These are phyloP conservation scores for Aspergillus fumigatus DNA, from an alignment of 2,329 filamentous ascomycete genomes.

Conservation along the genomic window DNA sequence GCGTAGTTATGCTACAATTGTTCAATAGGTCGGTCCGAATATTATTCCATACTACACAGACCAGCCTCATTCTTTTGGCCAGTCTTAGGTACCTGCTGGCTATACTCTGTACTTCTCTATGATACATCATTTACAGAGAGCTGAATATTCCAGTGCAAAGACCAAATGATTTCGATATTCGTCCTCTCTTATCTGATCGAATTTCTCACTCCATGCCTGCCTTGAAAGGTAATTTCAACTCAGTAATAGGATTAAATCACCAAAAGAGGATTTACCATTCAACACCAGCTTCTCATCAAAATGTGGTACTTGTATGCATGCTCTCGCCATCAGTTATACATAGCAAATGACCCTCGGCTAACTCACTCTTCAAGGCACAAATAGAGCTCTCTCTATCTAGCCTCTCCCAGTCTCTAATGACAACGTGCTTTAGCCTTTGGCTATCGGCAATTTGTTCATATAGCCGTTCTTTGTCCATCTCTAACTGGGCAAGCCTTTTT, in stretches of 20 bases:
- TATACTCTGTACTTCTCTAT: no score
- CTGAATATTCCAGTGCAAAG: neutral
- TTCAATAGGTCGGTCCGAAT: neutral
- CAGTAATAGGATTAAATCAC: neutral
- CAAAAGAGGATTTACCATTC: neutral
- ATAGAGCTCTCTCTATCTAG: constrained; percentile 45
- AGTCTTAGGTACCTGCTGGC: neutral
- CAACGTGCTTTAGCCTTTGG: constrained; percentile 39
- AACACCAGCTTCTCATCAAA: constrained; percentile 20
- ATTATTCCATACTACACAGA: neutral
- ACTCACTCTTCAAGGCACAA: constrained; percentile 43
- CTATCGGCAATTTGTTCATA: constrained; percentile 42
- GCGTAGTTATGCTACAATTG: neutral
- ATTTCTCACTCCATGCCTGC: neutral
- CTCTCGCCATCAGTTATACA: constrained; percentile 43
- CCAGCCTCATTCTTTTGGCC: neutral
- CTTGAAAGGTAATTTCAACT: no score
- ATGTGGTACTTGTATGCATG: constrained; percentile 36
- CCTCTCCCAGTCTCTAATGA: constrained; percentile 45
- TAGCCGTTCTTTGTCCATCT: constrained; percentile 42
- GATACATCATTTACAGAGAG: no score
- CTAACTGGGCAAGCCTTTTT: constrained; percentile 43
- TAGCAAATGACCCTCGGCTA: constrained; percentile 46
- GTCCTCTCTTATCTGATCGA: neutral
- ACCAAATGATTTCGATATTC: neutral